Evolutionary conservation across 768 basidiomycete species (phyloP).

Genomic region (Tricholoma sp.): DNA sequence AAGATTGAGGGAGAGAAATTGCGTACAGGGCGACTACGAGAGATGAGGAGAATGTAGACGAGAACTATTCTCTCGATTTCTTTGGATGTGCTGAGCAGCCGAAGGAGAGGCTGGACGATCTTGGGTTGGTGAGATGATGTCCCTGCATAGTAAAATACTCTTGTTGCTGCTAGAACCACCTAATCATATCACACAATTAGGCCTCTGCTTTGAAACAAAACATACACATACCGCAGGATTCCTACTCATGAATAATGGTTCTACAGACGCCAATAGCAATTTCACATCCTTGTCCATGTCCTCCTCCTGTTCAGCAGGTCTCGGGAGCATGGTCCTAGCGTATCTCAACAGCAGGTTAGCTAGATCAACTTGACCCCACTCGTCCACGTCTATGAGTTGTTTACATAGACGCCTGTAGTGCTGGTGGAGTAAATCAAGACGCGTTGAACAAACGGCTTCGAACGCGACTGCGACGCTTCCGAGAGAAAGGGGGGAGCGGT

Average conservation of each 20-base stretch:
- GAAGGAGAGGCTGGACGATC: conserved; percentile 68
- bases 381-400: conserved; percentile 86
- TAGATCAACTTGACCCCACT: conserved; percentile 90
- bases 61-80: conserved; percentile 76
- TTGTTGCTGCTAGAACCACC: conserved; percentile 78
- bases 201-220: conserved; percentile 1
- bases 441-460: conserved; percentile 78
- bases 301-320: conserved; percentile 40
- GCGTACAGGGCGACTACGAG: conserved; percentile 61
- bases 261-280: conserved; percentile 63
- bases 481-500: conserved; percentile 82
- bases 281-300: conserved; percentile 77
- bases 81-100: conserved; percentile 61
- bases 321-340: conserved; percentile 75
- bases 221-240: conserved; percentile 75
- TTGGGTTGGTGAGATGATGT: conserved; percentile 50
- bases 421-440: conserved; percentile 82
- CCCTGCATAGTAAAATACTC: conserved; percentile 70
- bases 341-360: conserved; percentile 79
- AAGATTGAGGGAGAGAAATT: background rate
- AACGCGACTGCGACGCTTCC: conserved; percentile 87
- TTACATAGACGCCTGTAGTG: conserved; percentile 84
- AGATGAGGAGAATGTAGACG: conserved; percentile 64
- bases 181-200: conserved; percentile 20
- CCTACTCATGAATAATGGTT: conserved; percentile 78